phyloP scores from a whole-genome alignment of 2,329 filamentous ascomycete species.

The Fusarium tricinctum region DNA sequence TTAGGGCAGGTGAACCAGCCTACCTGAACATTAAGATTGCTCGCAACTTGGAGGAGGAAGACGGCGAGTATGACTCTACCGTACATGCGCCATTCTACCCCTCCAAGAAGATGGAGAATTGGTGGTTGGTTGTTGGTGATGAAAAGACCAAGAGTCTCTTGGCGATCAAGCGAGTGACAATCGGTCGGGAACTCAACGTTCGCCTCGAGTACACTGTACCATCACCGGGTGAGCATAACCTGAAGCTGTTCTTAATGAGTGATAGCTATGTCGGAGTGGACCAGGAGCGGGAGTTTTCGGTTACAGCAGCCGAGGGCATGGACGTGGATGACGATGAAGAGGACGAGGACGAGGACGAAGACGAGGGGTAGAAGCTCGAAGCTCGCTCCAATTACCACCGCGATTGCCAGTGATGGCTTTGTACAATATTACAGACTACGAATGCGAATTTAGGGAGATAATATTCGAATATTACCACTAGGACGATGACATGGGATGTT shows the following conservation, averaged over 20 bases:
- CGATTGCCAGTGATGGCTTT: conserved; percentile 46
- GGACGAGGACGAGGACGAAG: conserved; percentile 75
- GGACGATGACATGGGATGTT: conserved; percentile 28
- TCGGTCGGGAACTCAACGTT: conserved; percentile 82
- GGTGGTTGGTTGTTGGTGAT: conserved; percentile 97
- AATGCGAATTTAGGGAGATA: conserved; percentile 49
- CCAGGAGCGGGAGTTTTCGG: conserved; percentile 90
- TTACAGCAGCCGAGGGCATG: conserved; percentile 91
- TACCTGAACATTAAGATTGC: conserved; percentile 88
- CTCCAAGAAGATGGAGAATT: conserved; percentile 92
- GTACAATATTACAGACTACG: conserved; percentile 53
- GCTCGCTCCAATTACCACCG: conserved; percentile 33
- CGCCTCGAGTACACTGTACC: conserved; percentile 91
- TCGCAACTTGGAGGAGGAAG: conserved; percentile 78
- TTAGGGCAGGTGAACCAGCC: conserved; percentile 84
- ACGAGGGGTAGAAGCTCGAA: conserved; percentile 44
- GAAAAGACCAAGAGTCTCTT: conserved; percentile 89
- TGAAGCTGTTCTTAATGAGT: conserved; percentile 96
- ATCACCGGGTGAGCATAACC: conserved; percentile 83
- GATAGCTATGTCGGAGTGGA: conserved; percentile 98
- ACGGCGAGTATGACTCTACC: conserved; percentile 77
- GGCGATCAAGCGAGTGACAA: conserved; percentile 94
- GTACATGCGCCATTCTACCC: conserved; percentile 98
- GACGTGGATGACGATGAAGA: conserved; percentile 93
- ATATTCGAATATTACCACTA: conserved; percentile 44